Percentiles rank a stretch among this genome's conserved stretches.
Conservation (phyloP, 2,329 filamentous ascomycete species). For the Calonectria hawksworthii region DNA sequence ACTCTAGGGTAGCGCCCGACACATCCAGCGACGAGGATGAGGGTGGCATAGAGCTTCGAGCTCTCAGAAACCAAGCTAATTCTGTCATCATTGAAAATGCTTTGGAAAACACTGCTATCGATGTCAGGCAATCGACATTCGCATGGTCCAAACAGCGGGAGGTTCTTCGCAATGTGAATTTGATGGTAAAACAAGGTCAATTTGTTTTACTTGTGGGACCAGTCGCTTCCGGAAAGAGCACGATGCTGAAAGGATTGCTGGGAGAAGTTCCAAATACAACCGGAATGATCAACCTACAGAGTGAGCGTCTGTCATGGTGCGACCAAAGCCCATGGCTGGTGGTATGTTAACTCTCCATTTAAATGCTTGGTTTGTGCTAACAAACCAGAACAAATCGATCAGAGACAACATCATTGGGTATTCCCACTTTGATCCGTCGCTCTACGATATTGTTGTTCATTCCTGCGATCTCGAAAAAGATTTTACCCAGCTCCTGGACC, state of each 20-base stretch:
- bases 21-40: neutral
- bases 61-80: neutral
- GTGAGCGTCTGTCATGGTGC: slow-evolving; percentile 45
- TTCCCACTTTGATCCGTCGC: slow-evolving; percentile 40
- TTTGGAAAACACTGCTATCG: neutral
- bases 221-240: slow-evolving; percentile 61
- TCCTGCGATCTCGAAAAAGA: slow-evolving; percentile 53
- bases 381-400: slow-evolving; percentile 48
- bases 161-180: slow-evolving; percentile 49
- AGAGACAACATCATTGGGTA: slow-evolving; percentile 53
- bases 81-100: too few species aligned
- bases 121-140: slow-evolving; percentile 47
- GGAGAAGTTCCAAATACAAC: slow-evolving; percentile 46
- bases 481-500: slow-evolving; percentile 48
- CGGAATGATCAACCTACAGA: slow-evolving; percentile 37
- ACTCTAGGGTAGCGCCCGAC: neutral
- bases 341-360: slow-evolving; percentile 28
- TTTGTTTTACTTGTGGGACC: slow-evolving; percentile 59
- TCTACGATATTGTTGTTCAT: slow-evolving; percentile 44
- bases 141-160: slow-evolving; percentile 51
- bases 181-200: slow-evolving; percentile 47
- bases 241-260: slow-evolving; percentile 57
- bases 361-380: neutral
- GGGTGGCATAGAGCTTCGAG: slow-evolving; percentile 13
- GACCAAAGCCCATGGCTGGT: slow-evolving; percentile 53